Evolutionary conservation across 2,329 filamentous ascomycete species (phyloP).

Genomic region (Arachnomyces sp.): DNA sequence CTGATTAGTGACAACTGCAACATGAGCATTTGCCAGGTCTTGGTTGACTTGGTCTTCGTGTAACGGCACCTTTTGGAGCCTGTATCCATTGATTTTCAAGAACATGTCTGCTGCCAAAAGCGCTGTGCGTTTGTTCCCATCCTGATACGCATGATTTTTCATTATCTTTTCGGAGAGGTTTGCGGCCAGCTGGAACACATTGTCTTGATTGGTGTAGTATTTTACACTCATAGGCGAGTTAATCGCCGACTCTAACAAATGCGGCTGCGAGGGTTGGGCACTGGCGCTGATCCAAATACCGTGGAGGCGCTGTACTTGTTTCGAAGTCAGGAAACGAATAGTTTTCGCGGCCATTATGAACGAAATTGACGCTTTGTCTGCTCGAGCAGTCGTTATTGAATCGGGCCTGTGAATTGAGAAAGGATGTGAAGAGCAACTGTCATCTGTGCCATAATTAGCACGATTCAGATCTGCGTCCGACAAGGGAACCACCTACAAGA

Average conservation of each 20-base stretch:
- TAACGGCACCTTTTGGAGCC: slow-evolving; percentile 14
- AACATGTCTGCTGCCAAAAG: slow-evolving; percentile 21
- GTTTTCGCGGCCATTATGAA: slow-evolving; percentile 3
- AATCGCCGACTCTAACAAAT: slow-evolving; percentile 18
- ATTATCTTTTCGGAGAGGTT: slow-evolving; percentile 21
- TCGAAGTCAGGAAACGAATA: slow-evolving; percentile 7
- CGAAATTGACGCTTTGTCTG: too few species aligned
- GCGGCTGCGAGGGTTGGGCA: slow-evolving; percentile 14
- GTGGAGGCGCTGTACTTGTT: slow-evolving; percentile 6
- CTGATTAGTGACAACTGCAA: slow-evolving; percentile 12
- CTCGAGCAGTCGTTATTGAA: too few species aligned
- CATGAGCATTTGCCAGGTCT: slow-evolving; percentile 12
- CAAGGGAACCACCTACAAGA: too few species aligned
- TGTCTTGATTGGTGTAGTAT: slow-evolving; percentile 15
- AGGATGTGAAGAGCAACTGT: too few species aligned
- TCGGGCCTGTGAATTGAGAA: too few species aligned
- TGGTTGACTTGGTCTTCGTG: too few species aligned
- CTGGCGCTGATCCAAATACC: slow-evolving; percentile 7
- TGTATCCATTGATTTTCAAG: slow-evolving; percentile 20
- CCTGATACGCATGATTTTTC: slow-evolving; percentile 22
- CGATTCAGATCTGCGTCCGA: too few species aligned
- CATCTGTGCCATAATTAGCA: too few species aligned
- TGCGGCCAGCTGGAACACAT: slow-evolving; percentile 21
- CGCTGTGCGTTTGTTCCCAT: slow-evolving; percentile 23
- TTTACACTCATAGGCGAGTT: slow-evolving; percentile 20